Base-by-base conservation (phyloP, 148 eudicot genomes). In the Salicornia ramosissima region DNA sequence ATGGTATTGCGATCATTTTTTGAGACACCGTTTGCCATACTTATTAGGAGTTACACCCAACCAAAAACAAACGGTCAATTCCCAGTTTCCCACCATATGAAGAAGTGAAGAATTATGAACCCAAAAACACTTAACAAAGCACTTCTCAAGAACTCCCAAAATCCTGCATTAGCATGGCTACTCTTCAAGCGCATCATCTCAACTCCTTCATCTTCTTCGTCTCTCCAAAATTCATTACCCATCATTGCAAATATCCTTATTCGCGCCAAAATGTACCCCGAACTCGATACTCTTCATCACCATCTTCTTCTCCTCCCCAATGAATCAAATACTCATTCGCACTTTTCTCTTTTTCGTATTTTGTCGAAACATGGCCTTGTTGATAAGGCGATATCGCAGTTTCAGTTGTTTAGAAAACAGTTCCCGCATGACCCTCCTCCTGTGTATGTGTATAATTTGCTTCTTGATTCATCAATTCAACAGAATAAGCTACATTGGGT, bases 111-210 rank as follows among this genome's bases (percentile, higher is more conserved):
- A 36, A 36, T 36, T 3, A 36, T 11, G 9, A 45, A 53, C 70
- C 74, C 68, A 36, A 79, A 62, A 40, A 72, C 65, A 49, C 73
- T 90, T 10, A 69, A 63, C 18, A 83, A 71, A 77, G 75, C 86
- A 65, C 75, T 93, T 42, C 58, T 76, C 25, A 79, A 79, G 29
- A 88, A 93, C 84, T 60, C 87, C 45, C 67, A 76, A 65, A 86
- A 84, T 70, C 98, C 98, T 19, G 59, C 70, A 67, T 64, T 93
- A 21, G 95, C 95, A 83, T 93, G 95, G 95, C 92, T 84, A n/a
- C 77, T 93, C 81, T 88, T 88, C 87, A 86, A 86, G 33, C 86
- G 89, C 49, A 52, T 79, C 45, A 67, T 83, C 70, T 72, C 65
- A 64, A 73, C 70, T 60, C 80, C 85, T 18, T 75, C 66, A 9